These are phyloP conservation scores for Lagerstroemia speciosa DNA, from an alignment of 345 rosid genomes.

Conservation along the genomic window DNA sequence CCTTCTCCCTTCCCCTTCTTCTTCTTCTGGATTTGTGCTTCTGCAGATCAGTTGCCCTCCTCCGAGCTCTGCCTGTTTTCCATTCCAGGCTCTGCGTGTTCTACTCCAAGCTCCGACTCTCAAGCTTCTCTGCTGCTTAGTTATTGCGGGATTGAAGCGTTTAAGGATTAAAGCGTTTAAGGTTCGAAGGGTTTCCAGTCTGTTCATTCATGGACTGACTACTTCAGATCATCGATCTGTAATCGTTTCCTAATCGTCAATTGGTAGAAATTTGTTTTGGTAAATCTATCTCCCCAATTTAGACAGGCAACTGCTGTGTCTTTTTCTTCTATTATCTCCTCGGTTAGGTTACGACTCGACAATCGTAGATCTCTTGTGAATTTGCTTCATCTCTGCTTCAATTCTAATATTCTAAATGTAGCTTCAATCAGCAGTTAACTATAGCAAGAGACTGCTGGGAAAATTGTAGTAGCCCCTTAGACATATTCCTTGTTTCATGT, in stretches of 20 bases:
- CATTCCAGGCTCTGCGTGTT: not conserved
- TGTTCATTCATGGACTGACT: too few species aligned
- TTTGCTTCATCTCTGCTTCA: not conserved
- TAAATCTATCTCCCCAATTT: too few species aligned
- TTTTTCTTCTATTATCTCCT: not conserved
- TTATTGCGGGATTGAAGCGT: not conserved
- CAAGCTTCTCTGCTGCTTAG: not conserved
- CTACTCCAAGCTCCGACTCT: not conserved
- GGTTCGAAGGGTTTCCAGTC: not conserved
- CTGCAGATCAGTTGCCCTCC: too few species aligned
- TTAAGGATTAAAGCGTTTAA: not conserved
- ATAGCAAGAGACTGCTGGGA: too few species aligned
- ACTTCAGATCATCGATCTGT: not conserved
- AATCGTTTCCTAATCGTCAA: not conserved
- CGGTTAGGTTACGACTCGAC: not conserved
- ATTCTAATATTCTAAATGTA: too few species aligned
- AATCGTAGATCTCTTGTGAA: not conserved
- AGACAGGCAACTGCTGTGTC: not conserved
- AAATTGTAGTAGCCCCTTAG: too few species aligned
- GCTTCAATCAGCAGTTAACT: not conserved
- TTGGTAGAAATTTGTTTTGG: not conserved
- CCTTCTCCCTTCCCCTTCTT: not conserved
- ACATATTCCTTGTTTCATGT: too few species aligned
- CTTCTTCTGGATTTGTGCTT: not conserved
- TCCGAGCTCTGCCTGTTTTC: not conserved